These are phyloP conservation scores for Microthyrium microscopicum DNA, from an alignment of 2,329 filamentous ascomycete species.

Conservation along the genomic window DNA sequence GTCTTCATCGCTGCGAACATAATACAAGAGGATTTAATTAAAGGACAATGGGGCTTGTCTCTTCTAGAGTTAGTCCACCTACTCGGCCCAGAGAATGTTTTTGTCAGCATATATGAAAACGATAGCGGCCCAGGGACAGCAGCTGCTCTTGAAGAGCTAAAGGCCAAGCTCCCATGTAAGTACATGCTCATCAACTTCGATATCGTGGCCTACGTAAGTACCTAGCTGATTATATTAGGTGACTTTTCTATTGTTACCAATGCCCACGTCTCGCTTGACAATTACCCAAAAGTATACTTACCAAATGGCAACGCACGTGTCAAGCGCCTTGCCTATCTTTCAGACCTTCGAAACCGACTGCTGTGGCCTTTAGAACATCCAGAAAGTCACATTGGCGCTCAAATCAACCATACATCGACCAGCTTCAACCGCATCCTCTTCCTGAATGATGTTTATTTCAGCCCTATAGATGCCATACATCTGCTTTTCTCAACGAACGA, in stretches of 20 bases:
- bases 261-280: conserved; percentile 38
- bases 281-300: conserved; percentile 41
- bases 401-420: conserved; percentile 23
- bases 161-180: conserved; percentile 26
- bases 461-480: conserved; percentile 40
- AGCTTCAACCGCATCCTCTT: conserved; percentile 43
- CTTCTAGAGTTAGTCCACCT: conserved; percentile 39
- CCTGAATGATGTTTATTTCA: conserved; percentile 51
- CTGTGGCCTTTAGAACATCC: conserved; percentile 47
- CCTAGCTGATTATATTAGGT: too few relatives aligned
- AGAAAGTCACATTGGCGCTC: too few relatives aligned
- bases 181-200: too few relatives aligned
- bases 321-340: conserved; percentile 58
- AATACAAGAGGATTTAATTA: conserved; percentile 40
- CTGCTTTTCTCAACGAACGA: conserved; percentile 47
- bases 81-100: conserved; percentile 42
- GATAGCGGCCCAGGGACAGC: conserved; percentile 38
- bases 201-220: too few relatives aligned
- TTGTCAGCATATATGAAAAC: conserved; percentile 48
- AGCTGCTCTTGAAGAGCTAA: conserved; percentile 32
- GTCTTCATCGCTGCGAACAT: conserved; percentile 49
- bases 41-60: conserved; percentile 39
- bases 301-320: conserved; percentile 44
- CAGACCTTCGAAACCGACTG: conserved; percentile 55
- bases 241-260: too few relatives aligned